Evolutionary conservation across 225 moss, liverwort and hornwort genomes (phyloP), one percentile per base, ranked within the genome.

Genomic region (Polytrichum formosum): DNA sequence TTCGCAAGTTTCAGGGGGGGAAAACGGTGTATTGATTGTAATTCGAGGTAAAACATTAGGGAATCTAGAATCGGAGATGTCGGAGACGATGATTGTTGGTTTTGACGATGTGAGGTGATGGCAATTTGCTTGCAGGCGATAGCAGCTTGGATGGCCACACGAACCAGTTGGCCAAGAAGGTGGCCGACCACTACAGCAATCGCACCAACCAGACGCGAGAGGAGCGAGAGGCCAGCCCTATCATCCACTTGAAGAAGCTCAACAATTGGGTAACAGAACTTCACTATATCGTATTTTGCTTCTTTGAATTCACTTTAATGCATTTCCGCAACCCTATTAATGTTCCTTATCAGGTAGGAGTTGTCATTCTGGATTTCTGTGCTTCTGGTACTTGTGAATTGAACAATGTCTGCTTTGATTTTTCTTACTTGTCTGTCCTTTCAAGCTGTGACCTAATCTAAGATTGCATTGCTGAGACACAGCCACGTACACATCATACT

Each of bases 151-250:
- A 73, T 58, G 74, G 66, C 60, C 75, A 90, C 71, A 84, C 80
- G 2, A 77, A 73, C 18, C 37, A 73, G 67, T 70, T 88, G 65
- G 91, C 88, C 29, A 89, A 92, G 29, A 89, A 98, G 79, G 98
- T 98, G 27, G 97, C 97, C 56, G 92, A 98, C 64, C 94, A 94
- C 73, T 98, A 98, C 73, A 98, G 97, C 73, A 90, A 85, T 62
- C 88, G 97, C 28, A 80, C 91, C 7, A 98, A 94, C 71, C 93
- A 93, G 72, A 93, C 93, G 23, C 87, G 96, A 62, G 92, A 93
- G 82, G 94, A 97, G 83, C 82, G 97, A 63, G 97, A 98, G 78
- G 92, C 91, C 4, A 98, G 97, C 64, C 94, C 97, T 53, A 98
- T 98, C 26, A 98, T 98, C 60, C 90, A 98, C 61, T 76, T 98